Evolutionary conservation across 1,284 basidiomycete species (phyloP).

Genomic region (Cryptococcus hybrid): DNA sequence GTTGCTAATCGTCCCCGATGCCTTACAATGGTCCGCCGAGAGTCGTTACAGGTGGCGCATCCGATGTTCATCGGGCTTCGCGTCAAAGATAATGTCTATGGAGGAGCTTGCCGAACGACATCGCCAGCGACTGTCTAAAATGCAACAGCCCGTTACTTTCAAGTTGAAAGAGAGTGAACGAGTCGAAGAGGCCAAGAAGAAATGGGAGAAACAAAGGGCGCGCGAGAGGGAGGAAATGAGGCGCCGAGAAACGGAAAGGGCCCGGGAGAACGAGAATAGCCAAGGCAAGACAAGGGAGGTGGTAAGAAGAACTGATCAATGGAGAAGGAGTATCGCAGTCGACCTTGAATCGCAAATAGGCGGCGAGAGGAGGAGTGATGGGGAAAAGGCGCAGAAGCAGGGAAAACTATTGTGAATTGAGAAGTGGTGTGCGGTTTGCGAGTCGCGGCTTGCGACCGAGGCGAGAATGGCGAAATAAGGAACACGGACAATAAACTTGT

Average conservation of each 20-base stretch:
- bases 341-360: too few relatives aligned
- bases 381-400: too few relatives aligned
- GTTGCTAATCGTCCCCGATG: too few relatives aligned
- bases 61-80: too few relatives aligned
- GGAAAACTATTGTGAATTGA: too few relatives aligned
- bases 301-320: slow-evolving; percentile 28
- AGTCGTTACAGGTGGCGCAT: too few relatives aligned
- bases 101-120: slow-evolving; percentile 49
- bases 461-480: not conserved
- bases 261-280: too few relatives aligned
- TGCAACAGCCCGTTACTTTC: slow-evolving; percentile 44
- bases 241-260: slow-evolving; percentile 7
- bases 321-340: slow-evolving; percentile 31
- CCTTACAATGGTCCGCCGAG: too few relatives aligned
- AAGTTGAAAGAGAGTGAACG: slow-evolving; percentile 30
- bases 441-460: not conserved
- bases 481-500: too few relatives aligned
- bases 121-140: slow-evolving; percentile 32
- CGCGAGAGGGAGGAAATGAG: slow-evolving; percentile 4
- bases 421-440: too few relatives aligned
- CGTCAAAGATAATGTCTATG: slow-evolving; percentile 35
- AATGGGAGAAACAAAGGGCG: not conserved
- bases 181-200: slow-evolving; percentile 30
- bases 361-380: too few relatives aligned
- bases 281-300: too few relatives aligned